phyloP scores from a whole-genome alignment of 2,329 filamentous ascomycete species.

The Triangularia setosa region DNA sequence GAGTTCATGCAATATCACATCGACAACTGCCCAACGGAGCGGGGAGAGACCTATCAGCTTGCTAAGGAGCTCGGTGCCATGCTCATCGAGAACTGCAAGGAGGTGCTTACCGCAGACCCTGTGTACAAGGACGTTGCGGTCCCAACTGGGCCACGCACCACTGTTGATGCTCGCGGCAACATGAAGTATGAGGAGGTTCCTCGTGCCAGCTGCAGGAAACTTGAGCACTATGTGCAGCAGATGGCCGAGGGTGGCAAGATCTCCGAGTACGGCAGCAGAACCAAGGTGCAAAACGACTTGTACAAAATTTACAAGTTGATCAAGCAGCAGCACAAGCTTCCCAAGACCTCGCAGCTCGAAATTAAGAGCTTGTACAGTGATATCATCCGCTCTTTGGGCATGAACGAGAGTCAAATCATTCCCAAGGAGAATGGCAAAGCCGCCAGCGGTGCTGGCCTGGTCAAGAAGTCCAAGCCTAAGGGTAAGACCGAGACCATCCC shows the following conservation, averaged over 20 bases:
- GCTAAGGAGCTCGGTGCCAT: conserved; percentile 90
- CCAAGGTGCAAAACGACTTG: conserved; percentile 95
- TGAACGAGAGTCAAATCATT: conserved; percentile 98
- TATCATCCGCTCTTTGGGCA: conserved; percentile 86
- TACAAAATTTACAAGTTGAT: conserved; percentile 97
- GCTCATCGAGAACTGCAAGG: conserved; percentile 96
- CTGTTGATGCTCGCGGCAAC: conserved; percentile 87
- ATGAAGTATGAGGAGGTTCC: conserved; percentile 87
- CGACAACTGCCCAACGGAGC: conserved; percentile 94
- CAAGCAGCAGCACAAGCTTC: conserved; percentile 95
- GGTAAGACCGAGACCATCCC: conserved; percentile 97
- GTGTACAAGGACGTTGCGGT: conserved; percentile 95
- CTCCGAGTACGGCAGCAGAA: conserved; percentile 95
- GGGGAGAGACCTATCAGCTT: conserved; percentile 96
- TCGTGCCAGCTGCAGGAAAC: conserved; percentile 84
- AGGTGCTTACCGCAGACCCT: conserved; percentile 77
- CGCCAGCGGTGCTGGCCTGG: conserved; percentile 32
- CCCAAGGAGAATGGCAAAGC: conserved; percentile 75
- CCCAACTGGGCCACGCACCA: conserved; percentile 87
- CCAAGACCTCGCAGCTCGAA: conserved; percentile 91
- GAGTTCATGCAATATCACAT: conserved; percentile 99
- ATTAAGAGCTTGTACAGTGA: conserved; percentile 95
- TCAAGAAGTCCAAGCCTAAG: conserved; percentile 62
- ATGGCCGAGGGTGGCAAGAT: conserved; percentile 99
- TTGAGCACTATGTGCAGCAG: conserved; percentile 97